These are phyloP conservation scores for Dictyostelium citrinum DNA, from an alignment of 78 protist genomes.

Conservation along the genomic window DNA sequence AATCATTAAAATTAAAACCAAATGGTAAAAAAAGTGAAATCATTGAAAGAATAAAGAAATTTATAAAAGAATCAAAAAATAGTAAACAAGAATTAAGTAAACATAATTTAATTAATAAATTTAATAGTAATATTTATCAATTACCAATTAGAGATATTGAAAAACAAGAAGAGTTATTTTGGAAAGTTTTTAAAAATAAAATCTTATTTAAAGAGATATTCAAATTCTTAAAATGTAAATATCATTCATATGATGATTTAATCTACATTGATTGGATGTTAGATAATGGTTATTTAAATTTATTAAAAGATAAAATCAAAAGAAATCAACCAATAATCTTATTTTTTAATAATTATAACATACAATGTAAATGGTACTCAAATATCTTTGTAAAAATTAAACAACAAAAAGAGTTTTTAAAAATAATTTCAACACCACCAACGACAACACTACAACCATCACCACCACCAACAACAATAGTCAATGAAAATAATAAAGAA, in stretches of 20 bases:
- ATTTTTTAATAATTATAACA: neutral
- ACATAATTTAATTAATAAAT: neutral
- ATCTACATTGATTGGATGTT: neutral
- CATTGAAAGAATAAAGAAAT: neutral
- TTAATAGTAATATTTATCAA: neutral
- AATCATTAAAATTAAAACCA: neutral
- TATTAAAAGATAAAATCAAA: neutral
- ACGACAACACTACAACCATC: too few relatives aligned
- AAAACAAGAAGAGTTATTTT: neutral
- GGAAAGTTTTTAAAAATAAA: neutral
- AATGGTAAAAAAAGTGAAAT: neutral
- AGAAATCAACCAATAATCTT: neutral
- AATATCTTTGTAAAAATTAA: too few relatives aligned
- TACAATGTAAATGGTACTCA: neutral
- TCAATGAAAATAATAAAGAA: neutral
- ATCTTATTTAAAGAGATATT: neutral
- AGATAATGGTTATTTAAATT: neutral
- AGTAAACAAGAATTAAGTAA: neutral
- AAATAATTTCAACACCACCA: too few relatives aligned
- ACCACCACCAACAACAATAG: too few relatives aligned
- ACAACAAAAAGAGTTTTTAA: too few relatives aligned
- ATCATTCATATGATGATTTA: neutral
- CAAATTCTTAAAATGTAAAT: neutral
- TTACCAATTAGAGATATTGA: neutral
- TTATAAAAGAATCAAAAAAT: neutral